These are phyloP conservation scores for Colletotrichum nymphaeae DNA, from an alignment of 2,329 filamentous ascomycete genomes.

Conservation along the genomic window DNA sequence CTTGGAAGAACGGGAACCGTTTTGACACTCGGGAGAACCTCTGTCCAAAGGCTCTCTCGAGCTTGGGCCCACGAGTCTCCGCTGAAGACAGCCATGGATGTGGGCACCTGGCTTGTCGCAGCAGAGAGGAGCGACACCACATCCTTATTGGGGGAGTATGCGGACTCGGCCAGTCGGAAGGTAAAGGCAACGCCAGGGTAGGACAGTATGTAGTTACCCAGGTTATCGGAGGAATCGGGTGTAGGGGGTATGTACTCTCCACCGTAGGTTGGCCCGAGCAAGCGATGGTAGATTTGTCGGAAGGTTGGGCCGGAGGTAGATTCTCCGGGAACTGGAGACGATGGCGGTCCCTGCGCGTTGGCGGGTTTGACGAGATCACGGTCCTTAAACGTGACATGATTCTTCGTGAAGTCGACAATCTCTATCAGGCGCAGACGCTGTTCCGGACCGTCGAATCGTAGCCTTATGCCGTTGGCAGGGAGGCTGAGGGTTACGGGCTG, in stretches of 20 bases:
- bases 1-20: slow-evolving; percentile 76
- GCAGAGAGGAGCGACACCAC: slow-evolving; percentile 84
- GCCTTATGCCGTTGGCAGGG: slow-evolving; percentile 85
- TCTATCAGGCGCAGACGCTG: slow-evolving; percentile 93
- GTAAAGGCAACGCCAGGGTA: slow-evolving; percentile 96
- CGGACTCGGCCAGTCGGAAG: slow-evolving; percentile 80
- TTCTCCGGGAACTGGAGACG: slow-evolving; percentile 42
- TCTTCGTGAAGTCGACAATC: slow-evolving; percentile 89
- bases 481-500: slow-evolving; percentile 81
- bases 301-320: slow-evolving; percentile 76
- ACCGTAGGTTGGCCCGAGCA: slow-evolving; percentile 94
- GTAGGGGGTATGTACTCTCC: slow-evolving; percentile 86
- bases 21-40: slow-evolving; percentile 78
- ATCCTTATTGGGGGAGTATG: slow-evolving; percentile 81
- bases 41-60: slow-evolving; percentile 80
- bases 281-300: slow-evolving; percentile 88
- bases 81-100: slow-evolving; percentile 90
- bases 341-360: slow-evolving; percentile 46
- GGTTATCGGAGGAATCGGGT: slow-evolving; percentile 59
- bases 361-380: slow-evolving; percentile 80
- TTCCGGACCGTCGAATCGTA: slow-evolving; percentile 94
- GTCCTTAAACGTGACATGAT: slow-evolving; percentile 82
- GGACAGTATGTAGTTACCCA: slow-evolving; percentile 88
- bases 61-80: slow-evolving; percentile 92
- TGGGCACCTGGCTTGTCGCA: slow-evolving; percentile 80